Evolutionary conservation across 139 green algal species (phyloP).

Genomic region (Closterium sp.): DNA sequence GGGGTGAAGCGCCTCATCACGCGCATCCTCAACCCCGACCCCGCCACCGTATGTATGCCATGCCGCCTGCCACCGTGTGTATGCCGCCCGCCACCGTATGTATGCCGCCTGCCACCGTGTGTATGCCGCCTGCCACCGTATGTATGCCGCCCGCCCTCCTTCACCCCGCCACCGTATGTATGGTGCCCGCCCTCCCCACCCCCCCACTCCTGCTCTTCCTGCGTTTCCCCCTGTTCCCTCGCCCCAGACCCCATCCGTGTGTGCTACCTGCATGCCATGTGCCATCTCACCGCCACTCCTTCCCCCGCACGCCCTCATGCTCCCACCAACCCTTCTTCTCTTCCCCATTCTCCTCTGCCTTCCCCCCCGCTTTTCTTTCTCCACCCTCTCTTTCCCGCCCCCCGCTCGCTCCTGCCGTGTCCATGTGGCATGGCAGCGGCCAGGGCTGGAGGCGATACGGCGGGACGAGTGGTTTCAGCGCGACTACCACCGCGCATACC

Average conservation of each 20-base stretch:
- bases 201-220: no score
- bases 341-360: background rate
- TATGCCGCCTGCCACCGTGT: no score
- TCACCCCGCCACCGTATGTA: background rate
- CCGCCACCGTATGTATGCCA: background rate
- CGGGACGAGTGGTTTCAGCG: conserved; percentile 31
- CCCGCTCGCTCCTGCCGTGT: background rate
- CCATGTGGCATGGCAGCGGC: background rate
- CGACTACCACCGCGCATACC: conserved; percentile 7
- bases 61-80: no score
- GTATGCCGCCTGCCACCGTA: no score
- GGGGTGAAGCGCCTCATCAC: conserved; percentile 14
- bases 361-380: background rate
- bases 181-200: background rate
- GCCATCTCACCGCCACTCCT: background rate
- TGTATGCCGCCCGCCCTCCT: background rate
- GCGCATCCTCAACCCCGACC: conserved; percentile 31
- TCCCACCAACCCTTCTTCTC: background rate
- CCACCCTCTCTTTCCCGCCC: background rate
- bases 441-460: background rate
- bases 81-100: background rate
- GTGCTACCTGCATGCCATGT: background rate
- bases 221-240: no score
- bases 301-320: background rate
- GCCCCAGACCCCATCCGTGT: no score